Evolutionary conservation across 306 rosid species (phyloP).

Genomic region (Adenanthera pavonina): DNA sequence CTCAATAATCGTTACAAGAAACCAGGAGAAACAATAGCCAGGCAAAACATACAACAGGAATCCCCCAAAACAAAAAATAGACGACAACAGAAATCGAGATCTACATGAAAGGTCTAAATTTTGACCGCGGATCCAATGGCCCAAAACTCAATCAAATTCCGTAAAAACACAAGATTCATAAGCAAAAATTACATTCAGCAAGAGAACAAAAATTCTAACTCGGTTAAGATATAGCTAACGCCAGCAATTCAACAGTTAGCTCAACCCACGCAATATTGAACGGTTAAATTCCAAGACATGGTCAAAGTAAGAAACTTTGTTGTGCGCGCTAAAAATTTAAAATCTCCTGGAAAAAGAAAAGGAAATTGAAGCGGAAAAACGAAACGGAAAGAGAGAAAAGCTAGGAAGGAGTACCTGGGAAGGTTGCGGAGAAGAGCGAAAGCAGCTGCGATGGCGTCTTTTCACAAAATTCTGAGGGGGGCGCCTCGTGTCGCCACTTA

Average conservation of each 20-base stretch:
- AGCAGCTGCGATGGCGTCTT: neutral
- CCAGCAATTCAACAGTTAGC: neutral
- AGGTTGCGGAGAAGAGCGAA: constrained; percentile 36
- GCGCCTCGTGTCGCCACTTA: constrained; percentile 41
- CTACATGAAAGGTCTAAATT: neutral
- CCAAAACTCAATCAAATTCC: constrained; percentile 13
- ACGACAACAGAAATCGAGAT: constrained; percentile 28
- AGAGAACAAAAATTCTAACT: neutral
- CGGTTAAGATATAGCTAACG: neutral
- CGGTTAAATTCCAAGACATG: neutral
- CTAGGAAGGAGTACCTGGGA: constrained; percentile 37
- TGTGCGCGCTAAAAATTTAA: neutral
- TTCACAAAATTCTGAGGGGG: neutral
- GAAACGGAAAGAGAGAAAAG: neutral
- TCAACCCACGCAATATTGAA: neutral
- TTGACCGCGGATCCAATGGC: neutral
- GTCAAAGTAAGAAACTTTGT: neutral
- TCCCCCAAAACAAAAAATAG: neutral
- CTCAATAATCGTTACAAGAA: neutral
- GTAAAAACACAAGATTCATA: neutral
- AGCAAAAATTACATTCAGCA: neutral
- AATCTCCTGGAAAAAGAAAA: neutral
- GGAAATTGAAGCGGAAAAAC: neutral
- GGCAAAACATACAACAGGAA: neutral
- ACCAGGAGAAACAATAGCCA: neutral